These are phyloP conservation scores for Smallanthus sonchifolius DNA, from an alignment of 129 eudicot genomes.

Conservation along the genomic window DNA sequence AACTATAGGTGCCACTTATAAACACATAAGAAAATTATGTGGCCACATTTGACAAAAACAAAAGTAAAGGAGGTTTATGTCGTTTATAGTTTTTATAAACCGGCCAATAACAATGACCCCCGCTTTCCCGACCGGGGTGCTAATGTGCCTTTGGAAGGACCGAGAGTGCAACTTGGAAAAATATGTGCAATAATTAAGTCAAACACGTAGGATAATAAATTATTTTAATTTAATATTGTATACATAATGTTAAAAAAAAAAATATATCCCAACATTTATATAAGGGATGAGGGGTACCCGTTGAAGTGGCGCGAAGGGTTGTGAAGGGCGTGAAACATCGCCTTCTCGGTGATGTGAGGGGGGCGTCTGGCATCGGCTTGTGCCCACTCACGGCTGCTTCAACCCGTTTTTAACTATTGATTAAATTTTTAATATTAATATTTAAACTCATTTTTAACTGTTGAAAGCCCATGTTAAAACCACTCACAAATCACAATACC, in stretches of 20 bases:
- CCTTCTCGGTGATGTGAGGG: no score
- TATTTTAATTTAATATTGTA: neutral
- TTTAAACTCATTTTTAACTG: no score
- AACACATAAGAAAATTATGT: neutral
- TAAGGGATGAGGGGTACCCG: no score
- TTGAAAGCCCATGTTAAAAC: no score
- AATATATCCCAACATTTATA: neutral
- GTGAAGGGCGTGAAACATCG: no score
- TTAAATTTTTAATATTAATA: no score
- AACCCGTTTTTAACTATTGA: no score
- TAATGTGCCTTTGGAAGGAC: conserved; percentile 37
- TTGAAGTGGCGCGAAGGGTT: no score
- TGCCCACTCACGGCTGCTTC: no score
- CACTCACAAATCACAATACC: no score
- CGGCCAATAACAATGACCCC: conserved; percentile 41
- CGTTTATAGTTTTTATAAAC: neutral
- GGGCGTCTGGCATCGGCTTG: no score
- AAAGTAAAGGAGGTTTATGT: conserved; percentile 4
- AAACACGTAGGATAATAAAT: neutral
- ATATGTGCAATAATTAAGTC: conserved; percentile 8
- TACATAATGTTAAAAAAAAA: neutral
- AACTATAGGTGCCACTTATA: neutral
- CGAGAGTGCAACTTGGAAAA: conserved; percentile 25
- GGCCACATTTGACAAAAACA: neutral
- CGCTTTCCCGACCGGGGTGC: conserved; percentile 40